Base-by-base conservation (phyloP, 148 eudicot species). In the Amaranthus hypochondriacus region DNA sequence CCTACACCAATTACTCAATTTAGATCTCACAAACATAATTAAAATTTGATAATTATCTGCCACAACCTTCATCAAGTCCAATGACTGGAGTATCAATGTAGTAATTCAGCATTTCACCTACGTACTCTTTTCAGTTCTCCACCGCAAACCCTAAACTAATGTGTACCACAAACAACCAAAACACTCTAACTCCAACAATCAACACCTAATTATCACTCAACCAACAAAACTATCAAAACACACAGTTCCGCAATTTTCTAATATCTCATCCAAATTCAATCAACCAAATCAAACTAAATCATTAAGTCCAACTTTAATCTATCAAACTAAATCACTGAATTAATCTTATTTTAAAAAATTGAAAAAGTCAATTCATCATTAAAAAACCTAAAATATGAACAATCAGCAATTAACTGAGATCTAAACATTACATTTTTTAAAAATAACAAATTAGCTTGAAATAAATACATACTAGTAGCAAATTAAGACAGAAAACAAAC, bases 231-330 rank as follows among this genome's bases (percentile, higher is more conserved):
- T 69, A 69, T 13, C 55, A 68, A 9, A 67, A 67, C 70, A 42
- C 73, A 68, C 58, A 68, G 43, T 61, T 55, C 57, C 51, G 10
- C 59, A 67, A 78, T 51, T 67, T 7, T 60, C 52, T 14, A 12
- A 44, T 68, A 53, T 68, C 44, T 49, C 58, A 64, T 42, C 69
- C 44, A 56, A 77, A 78, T 28, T 46, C 54, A 78, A 66, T 49
- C 62, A 66, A 58, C 11, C 10, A 8, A 42, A 42, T 6, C 28
- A 72, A 52, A 21, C 56, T 18, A 18, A 67, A 50, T 67, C 56
- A 28, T 28, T 28, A 28, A 28, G 39, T 42, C 69, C 44, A 56
- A 77, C 72, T 28, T 46, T 48, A 78, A 66, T 49, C 62, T 58
- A 58, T 15, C 10, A 8, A 42, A 42, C 4, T 14, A 72, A 52